Conservation (phyloP, 257 asterid species). For the Galeopsis tetrahit region DNA sequence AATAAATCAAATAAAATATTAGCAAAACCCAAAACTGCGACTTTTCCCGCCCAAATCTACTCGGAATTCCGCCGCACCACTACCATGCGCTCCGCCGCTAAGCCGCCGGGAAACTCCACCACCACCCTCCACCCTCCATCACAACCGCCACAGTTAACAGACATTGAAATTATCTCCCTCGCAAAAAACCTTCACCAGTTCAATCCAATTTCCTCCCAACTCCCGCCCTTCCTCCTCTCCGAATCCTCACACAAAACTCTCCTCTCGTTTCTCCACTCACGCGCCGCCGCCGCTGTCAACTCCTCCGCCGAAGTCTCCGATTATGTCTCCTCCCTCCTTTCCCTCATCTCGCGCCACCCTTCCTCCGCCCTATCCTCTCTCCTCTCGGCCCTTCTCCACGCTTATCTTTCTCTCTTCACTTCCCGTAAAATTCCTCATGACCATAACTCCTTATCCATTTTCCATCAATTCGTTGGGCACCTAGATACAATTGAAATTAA, state of each 20-base stretch:
- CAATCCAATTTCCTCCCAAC: constrained; percentile 46
- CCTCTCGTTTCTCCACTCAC: constrained; percentile 64
- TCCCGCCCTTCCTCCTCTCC: constrained; percentile 64
- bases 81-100: constrained; percentile 42
- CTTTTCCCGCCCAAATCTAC: constrained; percentile 46
- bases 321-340: constrained; percentile 62
- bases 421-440: constrained; percentile 67
- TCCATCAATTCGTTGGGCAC: constrained; percentile 65
- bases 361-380: constrained; percentile 57
- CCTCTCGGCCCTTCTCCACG: constrained; percentile 54
- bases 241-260: constrained; percentile 58
- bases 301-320: constrained; percentile 59
- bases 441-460: constrained; percentile 47
- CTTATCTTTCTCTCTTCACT: constrained; percentile 62
- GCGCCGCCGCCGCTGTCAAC: constrained; percentile 48
- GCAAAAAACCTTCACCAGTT: constrained; percentile 48
- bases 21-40: background rate
- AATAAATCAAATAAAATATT: background rate
- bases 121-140: constrained; percentile 38
- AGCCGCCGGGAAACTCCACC: constrained; percentile 36
- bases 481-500: constrained; percentile 50
- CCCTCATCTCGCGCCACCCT: constrained; percentile 58
- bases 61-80: constrained; percentile 11
- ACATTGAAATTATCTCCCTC: constrained; percentile 59
- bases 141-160: constrained; percentile 49